Evolutionary conservation across 2,329 filamentous ascomycete species (phyloP), one percentile per base, ranked within the genome.

Genomic region (Colletotrichum orbiculare): DNA sequence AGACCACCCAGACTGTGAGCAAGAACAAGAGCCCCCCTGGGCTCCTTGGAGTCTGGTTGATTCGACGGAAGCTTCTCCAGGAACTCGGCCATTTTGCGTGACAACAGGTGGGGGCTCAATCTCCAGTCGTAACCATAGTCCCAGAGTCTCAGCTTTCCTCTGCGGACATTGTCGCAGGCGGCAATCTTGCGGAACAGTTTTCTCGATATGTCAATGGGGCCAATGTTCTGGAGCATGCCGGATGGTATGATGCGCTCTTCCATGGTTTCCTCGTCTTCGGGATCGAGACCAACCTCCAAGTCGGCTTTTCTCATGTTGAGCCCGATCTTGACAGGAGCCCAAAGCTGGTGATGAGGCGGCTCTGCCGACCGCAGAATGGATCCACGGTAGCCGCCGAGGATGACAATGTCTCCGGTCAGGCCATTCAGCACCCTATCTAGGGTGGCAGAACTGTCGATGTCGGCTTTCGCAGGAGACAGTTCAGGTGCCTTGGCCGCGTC

Each of bases 111-210:
- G 1, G 95, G 95, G 68, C 92, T 96, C 43, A 97, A 81, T 13
- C 95, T 86, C 95, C 95, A 98, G 77, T 98, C 95, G 72, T 97
- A 98, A 15, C 94, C 94, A 73, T 95, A 98, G 71, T 97, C 91
- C 82, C 94, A 94, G 1, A 97, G 86, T 50, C 93, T 85, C 6
- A 97, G 80, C 67, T 86, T 90, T 8, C 92, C 93, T 4, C 81
- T 83, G 56, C 86, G 85, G 2, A 87, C 88, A 71, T 96, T 96
- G 11, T 93, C 88, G 69, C 87, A 92, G 38, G 90, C 89, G 54
- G 87, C 85, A 17, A 97, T 77, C 60, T 91, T 89, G 73, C 92
- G 94, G 76, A 97, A 89, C 1, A 98, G 81, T 43, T 93, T 87
- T 63, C 89, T 89, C 5, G 92, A 93, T 63, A 97, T 94, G 75